These are phyloP conservation scores for Ophiostoma angusticollis DNA, from an alignment of 2,329 filamentous ascomycete species.

Conservation along the genomic window DNA sequence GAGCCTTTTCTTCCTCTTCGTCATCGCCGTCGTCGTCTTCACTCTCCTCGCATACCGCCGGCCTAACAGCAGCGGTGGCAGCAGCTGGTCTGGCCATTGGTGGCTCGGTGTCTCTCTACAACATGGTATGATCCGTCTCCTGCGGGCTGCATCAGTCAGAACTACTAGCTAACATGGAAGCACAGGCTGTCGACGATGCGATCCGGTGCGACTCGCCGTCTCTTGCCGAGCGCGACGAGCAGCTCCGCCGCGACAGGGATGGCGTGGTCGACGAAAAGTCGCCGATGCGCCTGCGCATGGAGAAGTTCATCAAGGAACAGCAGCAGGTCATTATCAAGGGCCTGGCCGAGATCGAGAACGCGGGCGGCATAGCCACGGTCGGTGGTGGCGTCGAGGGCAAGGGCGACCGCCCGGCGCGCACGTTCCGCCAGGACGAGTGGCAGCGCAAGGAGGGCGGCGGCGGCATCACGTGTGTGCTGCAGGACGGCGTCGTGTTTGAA, in stretches of 20 bases:
- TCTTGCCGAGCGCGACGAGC: constrained; percentile 74
- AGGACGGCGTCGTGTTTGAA: constrained; percentile 94
- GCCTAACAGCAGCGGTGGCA: not conserved
- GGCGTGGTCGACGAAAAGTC: constrained; percentile 55
- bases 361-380: constrained; percentile 8
- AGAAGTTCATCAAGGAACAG: constrained; percentile 86
- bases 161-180: not conserved
- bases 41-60: not conserved
- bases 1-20: not conserved
- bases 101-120: constrained; percentile 38
- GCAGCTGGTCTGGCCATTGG: constrained; percentile 17
- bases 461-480: constrained; percentile 85
- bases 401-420: constrained; percentile 34
- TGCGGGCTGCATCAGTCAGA: not conserved
- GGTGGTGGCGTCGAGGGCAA: constrained; percentile 10
- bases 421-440: constrained; percentile 78
- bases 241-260: constrained; percentile 64
- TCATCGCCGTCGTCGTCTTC: not conserved
- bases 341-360: constrained; percentile 52
- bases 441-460: constrained; percentile 77
- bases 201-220: constrained; percentile 47
- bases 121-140: constrained; percentile 34
- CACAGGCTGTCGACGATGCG: constrained; percentile 29
- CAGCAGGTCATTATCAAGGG: constrained; percentile 77
- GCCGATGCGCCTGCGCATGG: constrained; percentile 96